phyloP scores from a whole-genome alignment of 306 rosid species.

The Inga laurina region DNA sequence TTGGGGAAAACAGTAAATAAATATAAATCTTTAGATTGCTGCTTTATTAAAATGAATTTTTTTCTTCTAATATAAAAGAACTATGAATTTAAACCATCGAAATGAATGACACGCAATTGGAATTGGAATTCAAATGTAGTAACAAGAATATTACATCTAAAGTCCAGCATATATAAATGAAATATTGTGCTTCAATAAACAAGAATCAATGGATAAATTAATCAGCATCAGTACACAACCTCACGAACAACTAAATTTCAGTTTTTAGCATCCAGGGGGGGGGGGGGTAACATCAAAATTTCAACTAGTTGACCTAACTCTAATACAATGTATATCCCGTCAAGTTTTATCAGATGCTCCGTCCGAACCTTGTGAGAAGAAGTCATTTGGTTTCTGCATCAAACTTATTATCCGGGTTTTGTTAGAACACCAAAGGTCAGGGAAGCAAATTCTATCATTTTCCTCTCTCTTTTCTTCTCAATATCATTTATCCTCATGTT shows the following conservation, averaged over 20 bases:
- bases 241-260: slow-evolving; percentile 12
- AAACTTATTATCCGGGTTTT: background rate
- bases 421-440: slow-evolving; percentile 10
- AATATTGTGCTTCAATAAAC: background rate
- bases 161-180: slow-evolving; percentile 7
- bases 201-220: background rate
- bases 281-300: slow-evolving; percentile 39
- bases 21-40: too few relatives aligned
- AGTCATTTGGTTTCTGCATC: slow-evolving; percentile 29
- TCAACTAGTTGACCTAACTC: slow-evolving; percentile 34
- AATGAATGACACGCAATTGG: too few relatives aligned
- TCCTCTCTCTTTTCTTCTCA: too few relatives aligned
- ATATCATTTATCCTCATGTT: too few relatives aligned
- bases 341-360: slow-evolving; percentile 26
- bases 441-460: too few relatives aligned
- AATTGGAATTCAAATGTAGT: background rate
- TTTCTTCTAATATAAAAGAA: too few relatives aligned
- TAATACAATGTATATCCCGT: slow-evolving; percentile 15
- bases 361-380: slow-evolving; percentile 43
- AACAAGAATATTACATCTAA: background rate
- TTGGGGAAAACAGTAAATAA: too few relatives aligned
- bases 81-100: too few relatives aligned
- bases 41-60: too few relatives aligned
- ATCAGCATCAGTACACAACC: background rate
- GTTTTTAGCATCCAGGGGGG: slow-evolving; percentile 26